Evolutionary conservation across 129 eudicot genomes (phyloP), one percentile per base, ranked within the genome.

Genomic region (Tanacetum coccineum): DNA sequence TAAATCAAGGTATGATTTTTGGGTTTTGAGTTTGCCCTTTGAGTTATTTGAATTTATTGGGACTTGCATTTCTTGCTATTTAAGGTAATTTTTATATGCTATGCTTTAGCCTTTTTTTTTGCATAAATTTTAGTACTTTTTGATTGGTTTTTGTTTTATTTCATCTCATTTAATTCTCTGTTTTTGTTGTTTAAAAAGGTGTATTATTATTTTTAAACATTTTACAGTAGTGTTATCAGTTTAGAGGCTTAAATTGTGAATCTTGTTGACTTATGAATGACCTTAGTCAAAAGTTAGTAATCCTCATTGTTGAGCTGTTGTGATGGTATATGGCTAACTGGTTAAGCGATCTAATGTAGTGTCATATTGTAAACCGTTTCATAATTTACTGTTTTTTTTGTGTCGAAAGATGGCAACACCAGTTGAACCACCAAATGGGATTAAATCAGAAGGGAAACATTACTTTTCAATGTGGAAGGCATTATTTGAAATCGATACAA

Each of bases 381-480:
- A 14, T 64, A 25, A 42, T 64, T 63, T 13, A 12, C 32, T 52
- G 18, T 49, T 59, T 74, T n/a, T 40, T 12, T 48, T 46, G 25
- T 78, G 71, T 42, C 72, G 81, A 65, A 46, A 76, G 42, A 85
- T 87, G 95, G 95, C 95, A 70, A 84, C 91, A 32, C 95, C 85
- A 28, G 95, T 87, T 54, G 95, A 87, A 52, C 95, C 95, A 72
- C 95, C 95, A 14, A 87, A 85, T 60, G 95, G 95, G 66, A 67
- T 85, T 25, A 68, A 76, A 48, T 58, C 74, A 30, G 80, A 45
- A 78, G 95, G 95, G 60, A 87, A 87, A 56, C 95, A 87, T 80
- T 87, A 87, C 85, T 87, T 71, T 74, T 81, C 91, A 9, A 87
- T 87, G 95, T 87, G 95, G 95, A 88, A 87, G 66, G 73, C 95